Conservation (phyloP, 352 stramenopile species). For the Lagenidium giganteum region DNA sequence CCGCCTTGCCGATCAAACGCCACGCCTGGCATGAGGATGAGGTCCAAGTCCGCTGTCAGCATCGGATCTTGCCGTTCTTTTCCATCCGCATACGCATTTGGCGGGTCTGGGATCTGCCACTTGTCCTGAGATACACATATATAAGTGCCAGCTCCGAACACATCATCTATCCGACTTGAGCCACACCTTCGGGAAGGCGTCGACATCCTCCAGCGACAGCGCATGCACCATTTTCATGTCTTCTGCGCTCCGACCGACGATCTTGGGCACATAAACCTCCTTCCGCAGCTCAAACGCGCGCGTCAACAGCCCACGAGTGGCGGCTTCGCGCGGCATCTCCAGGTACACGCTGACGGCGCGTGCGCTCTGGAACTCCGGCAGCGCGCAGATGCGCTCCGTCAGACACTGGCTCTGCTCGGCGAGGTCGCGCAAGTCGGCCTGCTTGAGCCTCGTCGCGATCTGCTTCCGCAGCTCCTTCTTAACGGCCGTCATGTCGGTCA, state of each 20-base stretch:
- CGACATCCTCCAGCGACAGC: conserved; percentile 50
- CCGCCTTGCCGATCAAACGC: conserved; percentile 67
- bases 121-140: conserved; percentile 64
- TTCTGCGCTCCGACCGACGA: conserved; percentile 40
- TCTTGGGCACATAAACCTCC: conserved; percentile 79
- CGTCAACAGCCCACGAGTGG: conserved; percentile 36
- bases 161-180: neutral
- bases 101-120: conserved; percentile 75
- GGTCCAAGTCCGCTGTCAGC: conserved; percentile 36
- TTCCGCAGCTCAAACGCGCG: conserved; percentile 48
- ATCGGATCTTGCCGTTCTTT: conserved; percentile 27
- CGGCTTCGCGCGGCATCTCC: conserved; percentile 70
- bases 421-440: conserved; percentile 31
- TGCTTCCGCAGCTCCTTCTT: conserved; percentile 47
- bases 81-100: conserved; percentile 19
- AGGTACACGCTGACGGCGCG: conserved; percentile 64
- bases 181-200: conserved; percentile 68
- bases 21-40: conserved; percentile 70
- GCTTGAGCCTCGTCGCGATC: conserved; percentile 34
- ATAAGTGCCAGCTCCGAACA: neutral
- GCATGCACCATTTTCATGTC: conserved; percentile 71
- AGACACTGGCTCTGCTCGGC: conserved; percentile 34
- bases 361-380: conserved; percentile 42
- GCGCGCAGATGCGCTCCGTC: conserved; percentile 26
- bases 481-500: conserved; percentile 6